Evolutionary conservation across 495 filamentous ascomycete species (phyloP), one percentile per base, ranked within the genome.

Genomic region (Geoglossum glabrum): DNA sequence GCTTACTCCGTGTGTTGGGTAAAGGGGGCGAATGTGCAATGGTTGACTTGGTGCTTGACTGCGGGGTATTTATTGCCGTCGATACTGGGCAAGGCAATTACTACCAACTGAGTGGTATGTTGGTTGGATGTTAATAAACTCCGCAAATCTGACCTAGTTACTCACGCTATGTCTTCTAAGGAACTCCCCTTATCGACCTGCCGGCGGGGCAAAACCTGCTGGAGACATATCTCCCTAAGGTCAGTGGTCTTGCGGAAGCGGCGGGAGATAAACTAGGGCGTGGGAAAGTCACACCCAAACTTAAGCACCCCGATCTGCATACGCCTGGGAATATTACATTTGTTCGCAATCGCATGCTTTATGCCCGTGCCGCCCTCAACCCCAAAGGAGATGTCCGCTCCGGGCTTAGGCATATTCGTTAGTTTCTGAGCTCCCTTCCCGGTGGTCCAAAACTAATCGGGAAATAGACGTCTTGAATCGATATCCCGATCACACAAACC

Each of bases 291-390:
- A 25, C 17, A n/a, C 34, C 23, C 0, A 52, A 52, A 51, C 25
- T 19, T 1, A 38, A 27, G 17, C 3, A n/a, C n/a, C 19, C 26
- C 8, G 30, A 60, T 46, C 23, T 46, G 36, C 59, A 31, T 47
- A 68, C 68, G 7, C 78, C 74, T 4, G 81, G 79, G 26, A 75
- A 75, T 45, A 88, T 97, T 58, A 66, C 70, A 1, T 90, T 98
- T 66, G 79, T 88, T 21, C 82, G 88, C 57, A 85, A 80, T 64
- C 79, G 87, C 5, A 94, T 95, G 76, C 74, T 96, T 34, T 96
- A 96, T 68, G 84, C 86, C 23, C 78, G 78, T 58, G 75, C 85
- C 40, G 74, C 78, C 17, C 68, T 85, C 9, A 90, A 83, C 64
- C 70, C 76, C 6, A 79, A 79, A 64, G 81, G 84, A 5, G 65